A percentile compares a stretch with the other conserved stretches of the same genome.
These are phyloP conservation scores for Nemania sp. DNA, from an alignment of 2,329 filamentous ascomycete species.

Conservation along the genomic window DNA sequence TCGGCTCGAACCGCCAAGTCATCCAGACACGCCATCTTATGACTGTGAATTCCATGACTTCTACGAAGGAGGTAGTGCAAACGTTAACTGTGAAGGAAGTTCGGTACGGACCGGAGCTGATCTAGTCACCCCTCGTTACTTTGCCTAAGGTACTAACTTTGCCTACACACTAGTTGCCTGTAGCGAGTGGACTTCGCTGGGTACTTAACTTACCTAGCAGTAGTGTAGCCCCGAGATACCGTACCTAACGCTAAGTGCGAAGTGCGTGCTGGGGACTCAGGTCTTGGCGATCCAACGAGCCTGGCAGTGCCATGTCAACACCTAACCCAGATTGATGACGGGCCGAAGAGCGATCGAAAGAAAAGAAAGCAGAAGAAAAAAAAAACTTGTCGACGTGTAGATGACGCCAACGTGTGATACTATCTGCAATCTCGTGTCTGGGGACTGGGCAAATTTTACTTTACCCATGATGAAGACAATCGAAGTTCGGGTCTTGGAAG, in stretches of 20 bases:
- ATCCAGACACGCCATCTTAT: not conserved
- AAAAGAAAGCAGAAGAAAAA: not conserved
- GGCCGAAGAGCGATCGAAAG: not conserved
- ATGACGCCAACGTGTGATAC: too few relatives aligned
- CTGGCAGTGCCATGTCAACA: slow-evolving; percentile 25
- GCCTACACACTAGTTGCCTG: too few relatives aligned
- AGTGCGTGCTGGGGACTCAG: slow-evolving; percentile 17
- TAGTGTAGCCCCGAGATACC: not conserved
- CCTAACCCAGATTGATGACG: slow-evolving; percentile 6
- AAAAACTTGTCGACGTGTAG: not conserved
- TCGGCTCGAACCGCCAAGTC: slow-evolving; percentile 19
- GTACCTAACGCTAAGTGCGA: not conserved
- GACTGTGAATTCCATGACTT: slow-evolving; percentile 2
- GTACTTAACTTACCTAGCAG: too few relatives aligned
- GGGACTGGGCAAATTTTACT: too few relatives aligned
- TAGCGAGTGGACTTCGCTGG: too few relatives aligned
- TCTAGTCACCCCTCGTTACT: slow-evolving; percentile 6
- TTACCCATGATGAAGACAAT: not conserved
- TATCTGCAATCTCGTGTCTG: too few relatives aligned
- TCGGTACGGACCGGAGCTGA: slow-evolving; percentile 17
- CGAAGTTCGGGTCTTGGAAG: not conserved
- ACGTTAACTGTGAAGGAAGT: not conserved
- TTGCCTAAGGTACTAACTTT: too few relatives aligned
- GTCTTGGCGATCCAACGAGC: slow-evolving; percentile 28
- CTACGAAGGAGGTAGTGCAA: too few relatives aligned